Base-by-base conservation (phyloP, 768 basidiomycete genomes). In the Termitomyces titanicus region DNA sequence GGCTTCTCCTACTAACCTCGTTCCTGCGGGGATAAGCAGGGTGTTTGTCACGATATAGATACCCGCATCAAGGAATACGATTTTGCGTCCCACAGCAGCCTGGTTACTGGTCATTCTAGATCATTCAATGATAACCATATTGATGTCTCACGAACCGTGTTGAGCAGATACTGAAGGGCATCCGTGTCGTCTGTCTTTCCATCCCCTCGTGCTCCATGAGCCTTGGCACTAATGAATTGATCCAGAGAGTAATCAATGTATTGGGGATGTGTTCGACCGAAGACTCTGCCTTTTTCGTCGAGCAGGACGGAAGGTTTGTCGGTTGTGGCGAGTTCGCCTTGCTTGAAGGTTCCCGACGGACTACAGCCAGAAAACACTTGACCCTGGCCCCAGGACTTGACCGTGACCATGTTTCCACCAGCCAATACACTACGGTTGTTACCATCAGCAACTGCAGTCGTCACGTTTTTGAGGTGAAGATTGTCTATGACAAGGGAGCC, bases 1-100 rank as follows among this genome's bases (percentile, higher is more conserved):
- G 0, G 75, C 80, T 61, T 85, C 84, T 40, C 84, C 84, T 18
- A 82, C 79, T 25, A 84, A 74, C 20, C 74, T 78, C 5, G 81
- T 79, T 3, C 81, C 83, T 11, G 77, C 76, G 5, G 83, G 84
- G 52, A 85, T 80, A 1, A 71, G 75, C 15, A 86, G 54, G 3
- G 83, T 84, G 6, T 72, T 72, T 3, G 79, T 77, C 18, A 84
- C 76, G 34, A 80, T 58, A 59, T 84, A 85, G 11, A 74, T 77
- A 13, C 83, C 83, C 13, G 86, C 85, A 61, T 92, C 90, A 63
- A 92, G 82, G 74, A 89, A 92, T 42, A 92, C 85, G 61, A 92
- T 86, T 64, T 86, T 89, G 74, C 84, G 84, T 6, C 84, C 84
- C 76, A 87, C 88, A n/a, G n/a, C n/a, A n/a, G n/a, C n/a, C n/a